These are phyloP conservation scores for Lactifluus subvellereus DNA, from an alignment of 768 basidiomycete genomes.

Conservation along the genomic window DNA sequence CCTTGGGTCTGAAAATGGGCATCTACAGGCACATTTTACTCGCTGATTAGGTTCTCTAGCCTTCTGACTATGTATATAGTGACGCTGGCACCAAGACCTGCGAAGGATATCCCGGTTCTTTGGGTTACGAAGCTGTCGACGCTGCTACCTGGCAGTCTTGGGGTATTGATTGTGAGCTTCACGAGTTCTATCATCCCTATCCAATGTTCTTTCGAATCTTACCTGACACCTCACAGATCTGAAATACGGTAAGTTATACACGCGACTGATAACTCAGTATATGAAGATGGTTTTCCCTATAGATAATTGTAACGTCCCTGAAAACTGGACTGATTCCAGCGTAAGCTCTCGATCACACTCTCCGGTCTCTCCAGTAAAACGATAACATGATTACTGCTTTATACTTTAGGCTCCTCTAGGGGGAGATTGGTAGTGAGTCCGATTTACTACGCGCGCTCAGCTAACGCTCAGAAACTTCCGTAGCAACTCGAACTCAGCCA, in stretches of 20 bases:
- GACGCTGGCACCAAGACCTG: constrained; percentile 51
- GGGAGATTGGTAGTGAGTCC: constrained; percentile 46
- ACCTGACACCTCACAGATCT: constrained; percentile 25
- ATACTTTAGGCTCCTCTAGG: constrained; percentile 32
- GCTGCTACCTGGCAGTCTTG: constrained; percentile 47
- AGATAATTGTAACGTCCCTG: constrained; percentile 53
- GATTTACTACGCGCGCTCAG: background rate
- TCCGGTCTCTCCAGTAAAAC: background rate
- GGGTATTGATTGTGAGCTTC: constrained; percentile 44
- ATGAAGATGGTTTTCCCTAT: background rate
- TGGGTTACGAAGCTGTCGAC: constrained; percentile 45
- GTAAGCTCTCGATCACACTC: constrained; percentile 28
- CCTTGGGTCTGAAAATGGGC: constrained; percentile 44
- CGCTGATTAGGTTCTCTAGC: constrained; percentile 14
- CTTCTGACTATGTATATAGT: constrained; percentile 28
- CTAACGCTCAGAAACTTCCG: background rate
- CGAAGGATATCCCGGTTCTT: constrained; percentile 50
- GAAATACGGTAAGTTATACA: constrained; percentile 42
- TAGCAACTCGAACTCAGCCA: constrained; percentile 53
- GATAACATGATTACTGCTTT: background rate
- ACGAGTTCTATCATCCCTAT: background rate
- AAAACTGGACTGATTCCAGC: constrained; percentile 42
- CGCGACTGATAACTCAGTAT: background rate
- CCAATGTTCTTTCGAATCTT: background rate
- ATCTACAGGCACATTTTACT: constrained; percentile 39